Percentiles rank a stretch among this genome's conserved stretches.
Evolutionary conservation across 73 alveolate genomes (phyloP).

Genomic region (Stentor coeruleus): DNA sequence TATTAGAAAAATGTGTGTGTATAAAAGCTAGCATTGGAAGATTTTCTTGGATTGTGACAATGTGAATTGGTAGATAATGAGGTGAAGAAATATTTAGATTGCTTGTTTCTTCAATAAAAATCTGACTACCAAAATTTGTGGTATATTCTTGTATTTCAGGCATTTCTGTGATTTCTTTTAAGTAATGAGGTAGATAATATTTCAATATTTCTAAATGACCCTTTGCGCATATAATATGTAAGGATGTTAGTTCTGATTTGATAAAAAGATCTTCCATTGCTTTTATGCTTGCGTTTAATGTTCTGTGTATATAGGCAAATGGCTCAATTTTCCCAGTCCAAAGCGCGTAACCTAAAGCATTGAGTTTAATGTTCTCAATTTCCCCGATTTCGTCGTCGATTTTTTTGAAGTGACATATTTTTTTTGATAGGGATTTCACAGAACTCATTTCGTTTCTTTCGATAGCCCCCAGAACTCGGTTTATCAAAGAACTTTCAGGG

Average conservation of each 20-base stretch:
- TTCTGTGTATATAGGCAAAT: too few relatives aligned
- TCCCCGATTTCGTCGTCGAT: too few relatives aligned
- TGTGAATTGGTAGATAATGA: not conserved
- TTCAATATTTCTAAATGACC: conserved; percentile 23
- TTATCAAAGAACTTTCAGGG: too few relatives aligned
- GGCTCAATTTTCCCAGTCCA: too few relatives aligned
- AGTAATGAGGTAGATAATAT: conserved; percentile 20
- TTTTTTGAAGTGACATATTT: too few relatives aligned
- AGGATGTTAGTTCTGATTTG: not conserved
- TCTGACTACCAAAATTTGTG: not conserved
- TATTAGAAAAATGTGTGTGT: not conserved
- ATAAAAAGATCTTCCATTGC: not conserved
- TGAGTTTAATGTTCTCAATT: too few relatives aligned
- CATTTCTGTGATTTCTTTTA: not conserved
- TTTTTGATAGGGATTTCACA: too few relatives aligned
- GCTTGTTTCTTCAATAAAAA: not conserved
- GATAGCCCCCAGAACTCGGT: too few relatives aligned
- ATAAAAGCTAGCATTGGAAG: not conserved
- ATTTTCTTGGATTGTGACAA: not conserved
- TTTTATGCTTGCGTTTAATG: too few relatives aligned
- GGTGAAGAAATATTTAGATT: not conserved
- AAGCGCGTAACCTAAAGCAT: too few relatives aligned
- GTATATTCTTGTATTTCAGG: not conserved
- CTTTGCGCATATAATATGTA: conserved; percentile 18
- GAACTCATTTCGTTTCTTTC: too few relatives aligned